These are phyloP conservation scores for Corchorus olitorius DNA, from an alignment of 345 rosid genomes.

Conservation along the genomic window DNA sequence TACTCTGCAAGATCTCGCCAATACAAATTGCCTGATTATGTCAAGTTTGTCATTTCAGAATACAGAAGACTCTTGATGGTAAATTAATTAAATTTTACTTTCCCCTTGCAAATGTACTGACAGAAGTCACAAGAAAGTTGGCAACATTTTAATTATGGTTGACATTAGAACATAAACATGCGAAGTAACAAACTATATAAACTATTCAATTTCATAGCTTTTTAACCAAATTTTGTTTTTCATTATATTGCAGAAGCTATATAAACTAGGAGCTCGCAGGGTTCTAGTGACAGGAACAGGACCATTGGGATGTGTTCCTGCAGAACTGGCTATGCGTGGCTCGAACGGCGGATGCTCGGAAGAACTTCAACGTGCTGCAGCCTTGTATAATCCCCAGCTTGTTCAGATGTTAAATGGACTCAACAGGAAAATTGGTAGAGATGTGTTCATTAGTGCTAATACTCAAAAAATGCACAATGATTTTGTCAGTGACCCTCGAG, in stretches of 20 bases:
- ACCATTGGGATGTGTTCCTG: slow-evolving; percentile 86
- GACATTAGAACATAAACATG: background rate
- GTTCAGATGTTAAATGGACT: slow-evolving; percentile 47
- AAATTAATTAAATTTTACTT: background rate
- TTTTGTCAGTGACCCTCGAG: slow-evolving; percentile 45
- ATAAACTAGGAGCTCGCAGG: slow-evolving; percentile 68
- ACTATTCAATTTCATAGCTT: background rate
- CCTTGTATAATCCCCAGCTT: slow-evolving; percentile 65
- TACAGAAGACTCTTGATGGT: slow-evolving; percentile 47
- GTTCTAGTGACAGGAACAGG: slow-evolving; percentile 89
- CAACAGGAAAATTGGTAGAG: slow-evolving; percentile 40
- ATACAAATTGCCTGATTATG: slow-evolving; percentile 45
- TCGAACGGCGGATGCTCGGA: slow-evolving; percentile 57
- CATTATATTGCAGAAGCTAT: slow-evolving; percentile 12
- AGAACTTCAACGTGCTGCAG: slow-evolving; percentile 62
- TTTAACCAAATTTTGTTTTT: background rate
- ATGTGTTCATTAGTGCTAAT: slow-evolving; percentile 16
- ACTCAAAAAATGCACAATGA: slow-evolving; percentile 38
- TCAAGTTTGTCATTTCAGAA: slow-evolving; percentile 46
- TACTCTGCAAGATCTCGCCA: slow-evolving; percentile 52
- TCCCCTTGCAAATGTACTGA: background rate
- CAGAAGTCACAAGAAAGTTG: background rate
- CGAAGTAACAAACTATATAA: background rate
- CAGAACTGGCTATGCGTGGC: slow-evolving; percentile 62
- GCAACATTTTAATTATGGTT: background rate